Conservation (phyloP, 208 protist genomes). For the Acanthamoeba castellanii region DNA sequence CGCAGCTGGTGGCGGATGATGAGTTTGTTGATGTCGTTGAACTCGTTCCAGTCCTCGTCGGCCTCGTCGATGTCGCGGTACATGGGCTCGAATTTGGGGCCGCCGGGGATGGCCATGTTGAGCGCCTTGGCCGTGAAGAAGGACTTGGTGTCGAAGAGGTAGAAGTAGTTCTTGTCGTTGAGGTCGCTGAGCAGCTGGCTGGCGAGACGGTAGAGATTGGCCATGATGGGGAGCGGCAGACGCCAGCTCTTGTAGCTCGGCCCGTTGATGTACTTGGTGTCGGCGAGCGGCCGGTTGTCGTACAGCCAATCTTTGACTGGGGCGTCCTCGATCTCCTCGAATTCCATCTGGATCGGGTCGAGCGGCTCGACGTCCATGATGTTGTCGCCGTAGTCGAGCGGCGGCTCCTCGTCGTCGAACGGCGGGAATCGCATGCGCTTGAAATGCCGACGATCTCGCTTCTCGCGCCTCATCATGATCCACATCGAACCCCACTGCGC, state of each 20-base stretch:
- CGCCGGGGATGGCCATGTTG: conserved; percentile 99
- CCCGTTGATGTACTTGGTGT: conserved; percentile 94
- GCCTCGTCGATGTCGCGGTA: conserved; percentile 92
- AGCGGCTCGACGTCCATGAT: conserved; percentile 97
- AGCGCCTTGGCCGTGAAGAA: conserved; percentile 99
- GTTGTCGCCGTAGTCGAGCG: conserved; percentile 99
- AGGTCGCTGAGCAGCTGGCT: conserved; percentile 93
- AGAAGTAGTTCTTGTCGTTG: conserved; percentile 99
- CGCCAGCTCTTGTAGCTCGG: conserved; percentile 97
- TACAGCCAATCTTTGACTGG: conserved; percentile 99
- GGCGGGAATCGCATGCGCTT: conserved; percentile 99
- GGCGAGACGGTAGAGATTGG: conserved; percentile 95
- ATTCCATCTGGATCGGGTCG: conserved; percentile 96
- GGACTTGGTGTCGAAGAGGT: conserved; percentile 99
- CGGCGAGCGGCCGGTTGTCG: conserved; percentile 95
- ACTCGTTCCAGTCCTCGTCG: conserved; percentile 99
- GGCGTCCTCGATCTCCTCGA: conserved; percentile 98
- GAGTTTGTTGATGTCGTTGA: conserved; percentile 99
- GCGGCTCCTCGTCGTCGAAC: conserved; percentile 99
- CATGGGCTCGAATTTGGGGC: conserved; percentile 99
- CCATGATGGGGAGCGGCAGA: conserved; percentile 97
- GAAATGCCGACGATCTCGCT: conserved; percentile 97
- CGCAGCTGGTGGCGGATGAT: conserved; percentile 99
- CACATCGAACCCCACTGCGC: conserved; percentile 99
- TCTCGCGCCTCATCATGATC: conserved; percentile 99